These are phyloP conservation scores for Leccinum glutinopallens DNA, from an alignment of 1,284 basidiomycete species.

Conservation along the genomic window DNA sequence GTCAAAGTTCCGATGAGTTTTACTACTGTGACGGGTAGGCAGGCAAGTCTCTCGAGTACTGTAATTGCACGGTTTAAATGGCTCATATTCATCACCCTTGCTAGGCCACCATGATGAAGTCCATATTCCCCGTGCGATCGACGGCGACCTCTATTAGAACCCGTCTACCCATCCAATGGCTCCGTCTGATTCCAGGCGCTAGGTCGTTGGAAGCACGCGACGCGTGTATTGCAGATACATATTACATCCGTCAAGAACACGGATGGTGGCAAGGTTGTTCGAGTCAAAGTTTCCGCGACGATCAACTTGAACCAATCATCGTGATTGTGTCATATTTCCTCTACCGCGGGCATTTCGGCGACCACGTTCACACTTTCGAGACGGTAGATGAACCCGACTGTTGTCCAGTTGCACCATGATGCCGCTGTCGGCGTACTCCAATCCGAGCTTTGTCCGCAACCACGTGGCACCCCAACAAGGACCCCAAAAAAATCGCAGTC, in stretches of 20 bases:
- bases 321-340: constrained; percentile 96
- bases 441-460: too few species aligned
- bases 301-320: constrained; percentile 68
- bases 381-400: constrained; percentile 85
- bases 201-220: constrained; percentile 84
- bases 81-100: constrained; percentile 18
- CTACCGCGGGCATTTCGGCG: constrained; percentile 92
- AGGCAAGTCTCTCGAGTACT: constrained; percentile 54
- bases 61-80: constrained; percentile 10
- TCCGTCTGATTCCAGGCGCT: constrained; percentile 84
- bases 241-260: constrained; percentile 91
- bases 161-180: constrained; percentile 96
- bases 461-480: too few species aligned
- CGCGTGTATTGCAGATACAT: constrained; percentile 73
- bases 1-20: constrained; percentile 97
- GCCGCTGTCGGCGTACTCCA: too few species aligned
- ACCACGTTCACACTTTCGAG: constrained; percentile 97
- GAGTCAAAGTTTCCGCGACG: constrained; percentile 82
- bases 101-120: constrained; percentile 88
- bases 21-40: constrained; percentile 97
- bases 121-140: constrained; percentile 92
- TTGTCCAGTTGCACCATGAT: too few species aligned
- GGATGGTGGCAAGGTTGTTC: constrained; percentile 92
- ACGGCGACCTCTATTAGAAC: constrained; percentile 89
- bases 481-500: too few species aligned